Percentiles rank a stretch among this genome's conserved stretches.
Evolutionary conservation across 345 rosid species (phyloP).

Genomic region (Eucalyptus sp.): DNA sequence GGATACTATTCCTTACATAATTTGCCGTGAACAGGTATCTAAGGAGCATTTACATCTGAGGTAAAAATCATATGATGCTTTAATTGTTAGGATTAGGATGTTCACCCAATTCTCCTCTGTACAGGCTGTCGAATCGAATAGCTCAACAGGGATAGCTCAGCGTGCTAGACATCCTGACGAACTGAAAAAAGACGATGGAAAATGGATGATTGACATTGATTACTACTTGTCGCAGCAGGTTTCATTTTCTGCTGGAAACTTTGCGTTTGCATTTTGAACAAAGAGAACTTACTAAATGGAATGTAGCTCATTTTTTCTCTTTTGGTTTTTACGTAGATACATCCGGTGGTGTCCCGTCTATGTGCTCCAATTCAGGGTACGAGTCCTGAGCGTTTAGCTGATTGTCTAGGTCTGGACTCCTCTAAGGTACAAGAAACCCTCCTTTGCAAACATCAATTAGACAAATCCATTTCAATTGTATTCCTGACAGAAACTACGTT

Average conservation of each 20-base stretch:
- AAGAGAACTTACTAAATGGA: neutral
- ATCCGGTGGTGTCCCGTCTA: conserved; percentile 89
- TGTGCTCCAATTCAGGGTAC: conserved; percentile 98
- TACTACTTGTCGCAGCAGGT: conserved; percentile 85
- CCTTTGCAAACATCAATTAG: neutral
- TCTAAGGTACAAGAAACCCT: conserved; percentile 51
- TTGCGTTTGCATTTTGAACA: neutral
- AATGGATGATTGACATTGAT: conserved; percentile 92
- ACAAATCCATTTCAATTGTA: neutral
- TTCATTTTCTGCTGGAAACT: neutral
- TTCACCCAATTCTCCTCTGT: neutral
- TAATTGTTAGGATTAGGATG: neutral
- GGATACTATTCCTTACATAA: conserved; percentile 86
- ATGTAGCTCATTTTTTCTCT: neutral
- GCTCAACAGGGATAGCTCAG: conserved; percentile 72
- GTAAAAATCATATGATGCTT: neutral
- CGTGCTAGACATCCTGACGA: conserved; percentile 99
- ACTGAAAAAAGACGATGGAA: conserved; percentile 62
- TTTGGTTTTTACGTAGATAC: conserved; percentile 36
- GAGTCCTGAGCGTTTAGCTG: conserved; percentile 87
- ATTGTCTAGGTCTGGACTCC: conserved; percentile 94
- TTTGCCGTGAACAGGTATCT: conserved; percentile 88
- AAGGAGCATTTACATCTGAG: neutral
- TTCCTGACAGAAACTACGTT: neutral
- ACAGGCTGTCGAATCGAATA: conserved; percentile 54